Evolutionary conservation across 2,329 filamentous ascomycete species (phyloP).

Genomic region (Aureobasidium sp.): DNA sequence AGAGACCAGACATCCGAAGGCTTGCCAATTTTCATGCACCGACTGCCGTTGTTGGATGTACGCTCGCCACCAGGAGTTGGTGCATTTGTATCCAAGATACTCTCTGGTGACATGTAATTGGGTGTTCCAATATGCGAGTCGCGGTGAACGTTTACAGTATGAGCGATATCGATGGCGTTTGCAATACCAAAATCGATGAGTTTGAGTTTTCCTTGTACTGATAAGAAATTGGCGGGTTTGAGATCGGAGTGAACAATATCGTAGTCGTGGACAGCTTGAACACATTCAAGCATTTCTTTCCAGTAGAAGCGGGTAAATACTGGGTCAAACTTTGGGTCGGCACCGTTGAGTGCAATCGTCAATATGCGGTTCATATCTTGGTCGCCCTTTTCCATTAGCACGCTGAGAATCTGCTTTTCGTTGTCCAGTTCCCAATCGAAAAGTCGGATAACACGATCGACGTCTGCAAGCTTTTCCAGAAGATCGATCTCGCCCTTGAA

Average conservation of each 20-base stretch:
- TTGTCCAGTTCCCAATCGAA: slow-evolving; percentile 92
- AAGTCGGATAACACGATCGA: slow-evolving; percentile 83
- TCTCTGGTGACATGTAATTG: slow-evolving; percentile 98
- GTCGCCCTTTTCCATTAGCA: slow-evolving; percentile 97
- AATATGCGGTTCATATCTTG: slow-evolving; percentile 85
- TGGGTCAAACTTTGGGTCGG: slow-evolving; percentile 70
- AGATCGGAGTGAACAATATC: slow-evolving; percentile 96
- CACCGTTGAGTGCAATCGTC: slow-evolving; percentile 56
- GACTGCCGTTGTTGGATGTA: slow-evolving; percentile 25
- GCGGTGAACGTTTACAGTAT: slow-evolving; percentile 95
- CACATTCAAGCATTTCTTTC: slow-evolving; percentile 98
- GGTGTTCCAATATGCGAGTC: slow-evolving; percentile 93
- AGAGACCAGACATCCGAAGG: slow-evolving; percentile 94
- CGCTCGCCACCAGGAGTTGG: slow-evolving; percentile 32
- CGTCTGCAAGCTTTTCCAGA: slow-evolving; percentile 68
- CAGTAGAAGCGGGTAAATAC: slow-evolving; percentile 96
- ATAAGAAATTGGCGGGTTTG: slow-evolving; percentile 93
- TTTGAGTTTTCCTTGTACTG: slow-evolving; percentile 84
- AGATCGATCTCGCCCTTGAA: slow-evolving; percentile 96
- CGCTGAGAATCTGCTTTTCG: slow-evolving; percentile 77
- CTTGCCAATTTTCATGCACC: slow-evolving; percentile 81
- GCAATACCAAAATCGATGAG: slow-evolving; percentile 98
- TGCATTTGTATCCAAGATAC: slow-evolving; percentile 77
- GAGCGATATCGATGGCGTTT: slow-evolving; percentile 89
- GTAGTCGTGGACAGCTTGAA: slow-evolving; percentile 76